Conservation (phyloP, 768 basidiomycete genomes). For the Leccinum broughii region DNA sequence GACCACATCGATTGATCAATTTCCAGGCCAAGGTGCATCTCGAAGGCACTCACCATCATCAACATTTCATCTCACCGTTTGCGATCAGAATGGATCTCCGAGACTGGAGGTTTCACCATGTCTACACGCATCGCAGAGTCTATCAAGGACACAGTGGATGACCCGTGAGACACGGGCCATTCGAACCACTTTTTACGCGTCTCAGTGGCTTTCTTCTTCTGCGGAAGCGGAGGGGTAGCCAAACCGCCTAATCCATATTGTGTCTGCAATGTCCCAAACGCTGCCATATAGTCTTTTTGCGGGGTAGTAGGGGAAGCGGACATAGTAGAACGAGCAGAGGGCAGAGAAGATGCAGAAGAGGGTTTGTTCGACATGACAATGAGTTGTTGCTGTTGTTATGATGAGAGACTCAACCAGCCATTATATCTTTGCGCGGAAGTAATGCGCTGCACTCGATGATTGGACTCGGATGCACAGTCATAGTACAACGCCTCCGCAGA, state of each 20-base stretch:
- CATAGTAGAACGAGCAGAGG: slow-evolving; percentile 1
- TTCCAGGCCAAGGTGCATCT: neutral
- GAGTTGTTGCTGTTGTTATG: neutral
- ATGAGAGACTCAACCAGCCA: neutral
- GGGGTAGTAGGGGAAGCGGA: slow-evolving; percentile 7
- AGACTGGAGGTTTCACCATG: neutral
- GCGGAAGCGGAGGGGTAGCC: slow-evolving; percentile 1
- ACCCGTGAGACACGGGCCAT: slow-evolving; percentile 13
- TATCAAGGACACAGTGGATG: slow-evolving; percentile 20
- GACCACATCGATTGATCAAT: neutral
- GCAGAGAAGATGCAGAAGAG: neutral
- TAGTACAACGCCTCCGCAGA: neutral
- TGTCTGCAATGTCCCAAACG: slow-evolving; percentile 23
- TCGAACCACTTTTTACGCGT: slow-evolving; percentile 22
- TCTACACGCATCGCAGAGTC: neutral
- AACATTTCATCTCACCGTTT: neutral
- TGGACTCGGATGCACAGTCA: neutral
- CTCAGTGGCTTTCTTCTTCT: neutral
- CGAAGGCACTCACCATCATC: neutral
- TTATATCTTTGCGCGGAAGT: slow-evolving; percentile 8
- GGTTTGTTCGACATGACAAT: neutral
- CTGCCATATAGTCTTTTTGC: slow-evolving; percentile 26
- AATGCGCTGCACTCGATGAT: neutral
- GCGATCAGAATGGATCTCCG: neutral
- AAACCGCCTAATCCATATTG: slow-evolving; percentile 21